Conservation (phyloP, 352 stramenopile genomes). For the Pythium phragmitis region DNA sequence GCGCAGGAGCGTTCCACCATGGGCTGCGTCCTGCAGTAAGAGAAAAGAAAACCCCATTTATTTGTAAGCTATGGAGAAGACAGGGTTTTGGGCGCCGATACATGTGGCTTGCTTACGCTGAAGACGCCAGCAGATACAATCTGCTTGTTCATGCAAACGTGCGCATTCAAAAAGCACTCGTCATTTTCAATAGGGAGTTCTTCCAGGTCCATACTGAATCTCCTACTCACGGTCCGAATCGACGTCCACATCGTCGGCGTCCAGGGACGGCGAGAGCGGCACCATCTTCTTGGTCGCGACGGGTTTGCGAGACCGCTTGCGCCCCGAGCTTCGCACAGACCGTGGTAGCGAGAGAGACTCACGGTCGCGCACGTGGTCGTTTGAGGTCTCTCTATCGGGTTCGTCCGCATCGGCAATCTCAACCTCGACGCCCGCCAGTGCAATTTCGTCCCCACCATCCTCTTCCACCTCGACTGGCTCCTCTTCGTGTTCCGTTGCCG, state of each 20-base stretch:
- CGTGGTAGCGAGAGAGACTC: slow-evolving; percentile 12
- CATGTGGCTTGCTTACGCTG: too few relatives aligned
- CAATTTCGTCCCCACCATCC: not conserved
- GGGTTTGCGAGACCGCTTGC: slow-evolving; percentile 27
- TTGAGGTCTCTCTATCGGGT: not conserved
- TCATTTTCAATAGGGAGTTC: too few relatives aligned
- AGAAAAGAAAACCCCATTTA: slow-evolving; percentile 5
- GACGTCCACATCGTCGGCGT: not conserved
- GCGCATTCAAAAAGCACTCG: too few relatives aligned
- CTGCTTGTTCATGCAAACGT: too few relatives aligned
- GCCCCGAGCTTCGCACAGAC: not conserved
- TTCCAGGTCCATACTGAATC: too few relatives aligned
- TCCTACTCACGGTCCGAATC: slow-evolving; percentile 15
- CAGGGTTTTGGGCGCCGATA: not conserved
- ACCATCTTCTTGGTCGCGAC: slow-evolving; percentile 18
- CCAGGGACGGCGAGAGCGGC: slow-evolving; percentile 1
- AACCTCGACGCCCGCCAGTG: not conserved
- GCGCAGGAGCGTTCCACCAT: slow-evolving; percentile 18
- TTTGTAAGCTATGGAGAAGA: slow-evolving; percentile 21
- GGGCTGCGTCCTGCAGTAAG: slow-evolving; percentile 29
- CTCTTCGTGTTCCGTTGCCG: not conserved
- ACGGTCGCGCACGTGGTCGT: not conserved
- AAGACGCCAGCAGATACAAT: too few relatives aligned
- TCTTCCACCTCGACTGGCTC: not conserved
- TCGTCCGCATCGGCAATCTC: not conserved